phyloP scores from a whole-genome alignment of 495 filamentous ascomycete genomes.

The Penicillium robsamsonii region DNA sequence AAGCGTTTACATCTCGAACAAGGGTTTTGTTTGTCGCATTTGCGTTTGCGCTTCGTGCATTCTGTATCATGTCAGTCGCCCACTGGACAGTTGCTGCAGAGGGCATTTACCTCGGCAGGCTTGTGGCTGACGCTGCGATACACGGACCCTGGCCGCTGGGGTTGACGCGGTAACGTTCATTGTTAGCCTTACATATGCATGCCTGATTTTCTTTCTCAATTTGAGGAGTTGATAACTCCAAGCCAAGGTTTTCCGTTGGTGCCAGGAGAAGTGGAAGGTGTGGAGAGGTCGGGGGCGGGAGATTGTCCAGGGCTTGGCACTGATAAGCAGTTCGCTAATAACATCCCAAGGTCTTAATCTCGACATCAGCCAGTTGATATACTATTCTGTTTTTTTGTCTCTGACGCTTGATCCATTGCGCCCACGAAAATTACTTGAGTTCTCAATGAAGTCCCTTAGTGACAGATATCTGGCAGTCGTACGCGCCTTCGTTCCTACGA shows the following conservation, averaged over 20 bases:
- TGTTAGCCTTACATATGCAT: background rate
- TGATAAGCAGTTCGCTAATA: background rate
- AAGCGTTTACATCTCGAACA: slow-evolving; percentile 32
- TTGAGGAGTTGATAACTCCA: background rate
- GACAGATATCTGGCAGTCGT: too few species aligned
- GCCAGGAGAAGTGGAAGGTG: background rate
- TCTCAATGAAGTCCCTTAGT: too few species aligned
- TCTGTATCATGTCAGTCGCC: slow-evolving; percentile 19
- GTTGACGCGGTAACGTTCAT: slow-evolving; percentile 12
- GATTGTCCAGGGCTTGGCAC: slow-evolving; percentile 6
- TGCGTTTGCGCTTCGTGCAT: slow-evolving; percentile 34
- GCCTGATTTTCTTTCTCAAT: background rate
- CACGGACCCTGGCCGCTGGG: slow-evolving; percentile 16
- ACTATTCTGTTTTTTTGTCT: background rate
- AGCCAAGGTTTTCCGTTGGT: background rate
- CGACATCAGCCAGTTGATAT: background rate
- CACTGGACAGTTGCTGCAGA: background rate
- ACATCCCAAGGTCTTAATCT: background rate
- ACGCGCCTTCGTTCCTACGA: too few species aligned
- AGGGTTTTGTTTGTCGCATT: slow-evolving; percentile 34
- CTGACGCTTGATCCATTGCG: background rate
- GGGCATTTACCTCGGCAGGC: slow-evolving; percentile 31
- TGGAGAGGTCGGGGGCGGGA: background rate
- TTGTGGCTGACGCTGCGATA: slow-evolving; percentile 34
- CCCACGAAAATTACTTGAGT: too few species aligned